Evolutionary conservation across 257 asterid genomes (phyloP), one percentile per base, ranked within the genome.

Genomic region (Avicennia marina): DNA sequence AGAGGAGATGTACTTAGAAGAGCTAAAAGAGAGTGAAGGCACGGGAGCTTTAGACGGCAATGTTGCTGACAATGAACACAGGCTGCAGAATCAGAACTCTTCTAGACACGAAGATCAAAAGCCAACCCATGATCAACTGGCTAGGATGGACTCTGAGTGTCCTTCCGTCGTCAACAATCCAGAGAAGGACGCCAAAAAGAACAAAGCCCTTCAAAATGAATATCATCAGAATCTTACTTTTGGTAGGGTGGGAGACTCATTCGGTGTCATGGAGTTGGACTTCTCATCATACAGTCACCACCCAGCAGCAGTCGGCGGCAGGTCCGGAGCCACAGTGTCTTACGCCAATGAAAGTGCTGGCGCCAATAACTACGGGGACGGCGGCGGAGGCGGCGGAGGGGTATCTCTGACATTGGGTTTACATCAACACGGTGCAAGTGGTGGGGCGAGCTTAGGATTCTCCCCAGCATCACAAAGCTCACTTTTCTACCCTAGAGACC

Each of bases 1-100:
- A 56, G 98, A 91, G 65, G 95, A 91, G 66, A 91, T 91, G 98
- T 91, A 91, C 63, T 24, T 76, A 8, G 94, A 91, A 60, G 98
- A 91, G 75, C 74, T 64, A 0, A 90, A 90, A 42, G 98, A 83
- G 31, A 51, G 57, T 1, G 81, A 80, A 11, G 80, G 51, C 29
- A 33, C 47, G 20, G 66, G 60, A 38, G 56, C 63, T 18, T 32
- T 42, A 11, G 66, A 58, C 50, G 72, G 45, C 32, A 65, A 68
- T 11, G 57, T 27, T 12, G 76, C 49, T 18, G 65, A 63, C 3
- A 51, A 26, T 11, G 62, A 22, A n/a, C 41, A 43, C 9, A 25
- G 22, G n/a, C 19, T 15, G 15, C 29, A 12, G 39, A 46, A 70
- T 34, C 75, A 54, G 6, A 55, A 67, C 32, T 65, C 62, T 42